Evolutionary conservation across 2,329 filamentous ascomycete genomes (phyloP), one percentile per base, ranked within the genome.

Genomic region (Aspergillus sp.): DNA sequence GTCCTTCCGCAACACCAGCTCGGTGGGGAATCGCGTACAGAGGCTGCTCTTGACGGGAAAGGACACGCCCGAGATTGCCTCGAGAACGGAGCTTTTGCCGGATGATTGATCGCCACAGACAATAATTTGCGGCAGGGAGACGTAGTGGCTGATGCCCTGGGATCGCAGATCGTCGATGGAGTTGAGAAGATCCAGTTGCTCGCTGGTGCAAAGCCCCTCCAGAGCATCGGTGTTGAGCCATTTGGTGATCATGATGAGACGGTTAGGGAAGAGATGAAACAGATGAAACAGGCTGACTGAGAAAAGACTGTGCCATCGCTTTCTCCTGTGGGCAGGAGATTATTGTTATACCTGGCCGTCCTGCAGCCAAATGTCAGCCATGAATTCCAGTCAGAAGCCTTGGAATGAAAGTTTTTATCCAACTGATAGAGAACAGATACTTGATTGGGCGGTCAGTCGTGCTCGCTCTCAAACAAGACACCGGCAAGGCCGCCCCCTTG

Each of bases 21-120:
- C 78, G 27, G 79, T 82, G 4, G 79, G 74, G 47, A 82, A 83
- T 12, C 80, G 69, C 0, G 81, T 85, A 52, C 81, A 85, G 2
- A 81, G 71, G 37, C 74, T 78, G 40, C 78, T 77, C 47, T 79
- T 77, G 43, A 76, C 69, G 0, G 80, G 81, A 37, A 85, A 84
- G 0, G 75, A 74, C 7, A 81, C 79, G 26, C 78, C 78, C 0
- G 79, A 82, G 32, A 85, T 69, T n/a, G 79, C 79, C 53, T 83
- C 79, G 2, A 84, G 71, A 9, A 64, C 59, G 0, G 79, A 83
- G 51, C 76, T 81, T 60, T 84, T 84, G 13, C 81, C 81, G 5
- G 78, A 76, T 2, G 78, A 82, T 60, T 83, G 79, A 57, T 83
- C 79, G 28, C 81, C 80, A 30, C 81, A 81, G 26, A 83, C 79